Base-by-base conservation (phyloP, 495 filamentous ascomycete genomes). In the Hyphodiscus hymeniophilus region DNA sequence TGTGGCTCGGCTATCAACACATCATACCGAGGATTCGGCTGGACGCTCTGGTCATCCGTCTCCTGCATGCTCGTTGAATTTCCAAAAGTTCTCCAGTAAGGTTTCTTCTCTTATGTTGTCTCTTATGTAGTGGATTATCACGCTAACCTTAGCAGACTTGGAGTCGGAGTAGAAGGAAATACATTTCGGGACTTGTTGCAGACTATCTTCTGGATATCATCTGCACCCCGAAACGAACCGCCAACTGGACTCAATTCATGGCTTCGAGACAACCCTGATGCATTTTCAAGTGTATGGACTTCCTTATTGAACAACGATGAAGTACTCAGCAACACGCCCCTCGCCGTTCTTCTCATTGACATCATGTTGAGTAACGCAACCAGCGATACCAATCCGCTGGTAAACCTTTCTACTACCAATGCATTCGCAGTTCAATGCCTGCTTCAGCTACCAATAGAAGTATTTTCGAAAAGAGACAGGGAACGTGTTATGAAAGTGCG, bases 401-500 rank as follows among this genome's bases (percentile, higher is more conserved):
- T 55, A 15, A 50, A 46, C 26, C 34, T 41, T 11, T 7, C 43
- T 3, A 33, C 36, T 3, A 41, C 18, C n/a, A 54, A 59, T 44
- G 12, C 21, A 3, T 57, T 56, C 20, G 44, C 54, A 15, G 23
- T 60, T n/a, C 13, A 41, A 18, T 45, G 42, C 16, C 40, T 60
- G n/a, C 26, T 52, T 2, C 30, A 40, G 26, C 1, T 57, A 13
- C 55, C 54, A 2, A 22, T 50, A 10, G 46, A 48, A 11, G 50
- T 48, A 3, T 58, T 66, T 24, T 60, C 50, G 15, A 68, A 61
- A 48, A 57, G 55, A 17, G 56, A 66, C 23, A 60, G 66, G 22
- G 66, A 67, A 42, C 61, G 57, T 12, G 63, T 67, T 22, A 60
- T 69, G 64, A 43, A 35, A 39, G 21, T 35, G 6, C 58, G 51